phyloP scores from a whole-genome alignment of 2,329 filamentous ascomycete genomes.

The Ilyonectria mors-panacis region DNA sequence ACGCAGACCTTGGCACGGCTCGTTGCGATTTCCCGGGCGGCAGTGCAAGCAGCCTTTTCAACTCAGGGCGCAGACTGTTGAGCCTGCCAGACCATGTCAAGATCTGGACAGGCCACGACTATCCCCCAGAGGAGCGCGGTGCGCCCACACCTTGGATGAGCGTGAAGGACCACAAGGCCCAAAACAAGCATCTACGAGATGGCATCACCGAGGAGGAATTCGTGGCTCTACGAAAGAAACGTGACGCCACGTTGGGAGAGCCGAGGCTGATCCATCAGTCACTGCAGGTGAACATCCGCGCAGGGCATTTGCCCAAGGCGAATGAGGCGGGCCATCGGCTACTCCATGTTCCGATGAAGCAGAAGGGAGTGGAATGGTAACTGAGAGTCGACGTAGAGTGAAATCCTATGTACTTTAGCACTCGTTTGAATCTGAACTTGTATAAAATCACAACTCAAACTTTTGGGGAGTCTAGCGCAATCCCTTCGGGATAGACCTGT shows the following conservation, averaged over 20 bases:
- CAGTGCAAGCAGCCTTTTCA: slow-evolving; percentile 59
- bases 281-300: slow-evolving; percentile 68
- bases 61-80: slow-evolving; percentile 60
- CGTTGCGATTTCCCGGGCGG: slow-evolving; percentile 71
- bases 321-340: slow-evolving; percentile 50
- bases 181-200: slow-evolving; percentile 65
- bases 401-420: no score
- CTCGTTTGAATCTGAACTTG: no score
- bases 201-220: slow-evolving; percentile 61
- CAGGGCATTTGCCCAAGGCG: slow-evolving; percentile 58
- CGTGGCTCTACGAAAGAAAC: slow-evolving; percentile 57
- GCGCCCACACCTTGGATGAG: slow-evolving; percentile 59
- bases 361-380: slow-evolving; percentile 27
- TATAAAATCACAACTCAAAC: no score
- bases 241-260: slow-evolving; percentile 60
- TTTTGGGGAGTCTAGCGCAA: no score
- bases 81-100: slow-evolving; percentile 59
- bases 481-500: no score
- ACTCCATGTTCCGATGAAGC: slow-evolving; percentile 55
- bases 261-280: slow-evolving; percentile 66
- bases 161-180: slow-evolving; percentile 60
- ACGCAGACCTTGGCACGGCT: slow-evolving; percentile 66
- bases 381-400: background rate
- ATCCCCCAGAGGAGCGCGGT: slow-evolving; percentile 56
- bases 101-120: slow-evolving; percentile 71